Percentiles rank a stretch among this genome's conserved stretches.
These are phyloP conservation scores for Micractinium sp. DNA, from an alignment of 139 green algal species.

Conservation along the genomic window DNA sequence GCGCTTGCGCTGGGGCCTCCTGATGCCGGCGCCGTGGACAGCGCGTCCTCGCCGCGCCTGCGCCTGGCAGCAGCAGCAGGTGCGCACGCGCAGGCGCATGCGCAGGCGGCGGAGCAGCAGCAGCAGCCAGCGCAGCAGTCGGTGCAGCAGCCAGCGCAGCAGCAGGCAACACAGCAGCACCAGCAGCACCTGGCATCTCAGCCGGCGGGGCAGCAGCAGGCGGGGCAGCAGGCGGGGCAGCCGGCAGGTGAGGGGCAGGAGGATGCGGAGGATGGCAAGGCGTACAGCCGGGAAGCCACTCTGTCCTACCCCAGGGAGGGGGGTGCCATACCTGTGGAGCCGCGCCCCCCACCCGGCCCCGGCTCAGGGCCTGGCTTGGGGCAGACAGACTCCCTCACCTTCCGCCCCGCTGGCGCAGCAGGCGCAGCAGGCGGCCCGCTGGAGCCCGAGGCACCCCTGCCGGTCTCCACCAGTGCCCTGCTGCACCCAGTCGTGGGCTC, in stretches of 20 bases:
- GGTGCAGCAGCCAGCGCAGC: background rate
- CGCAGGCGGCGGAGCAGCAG: background rate
- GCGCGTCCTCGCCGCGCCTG: background rate
- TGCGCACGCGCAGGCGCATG: background rate
- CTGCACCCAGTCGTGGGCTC: background rate
- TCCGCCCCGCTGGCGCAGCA: background rate
- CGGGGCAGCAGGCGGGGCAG: background rate
- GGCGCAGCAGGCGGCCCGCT: background rate
- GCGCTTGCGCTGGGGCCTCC: slow-evolving; percentile 2
- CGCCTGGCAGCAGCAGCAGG: background rate
- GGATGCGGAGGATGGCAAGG: background rate
- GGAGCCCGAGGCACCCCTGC: background rate
- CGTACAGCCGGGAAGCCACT: background rate
- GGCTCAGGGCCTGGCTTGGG: background rate
- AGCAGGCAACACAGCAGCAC: background rate
- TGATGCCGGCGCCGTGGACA: no score
- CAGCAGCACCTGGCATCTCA: background rate
- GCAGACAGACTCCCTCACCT: background rate
- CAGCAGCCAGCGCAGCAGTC: background rate
- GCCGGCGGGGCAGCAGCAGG: slow-evolving; percentile 2
- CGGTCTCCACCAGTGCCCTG: background rate
- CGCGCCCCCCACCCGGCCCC: background rate
- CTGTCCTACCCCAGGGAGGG: background rate
- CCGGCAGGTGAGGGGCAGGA: background rate
- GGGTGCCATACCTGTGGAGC: slow-evolving; percentile 3